These are phyloP conservation scores for Jaltomata sinuosa DNA, from an alignment of 257 asterid genomes.

Conservation along the genomic window DNA sequence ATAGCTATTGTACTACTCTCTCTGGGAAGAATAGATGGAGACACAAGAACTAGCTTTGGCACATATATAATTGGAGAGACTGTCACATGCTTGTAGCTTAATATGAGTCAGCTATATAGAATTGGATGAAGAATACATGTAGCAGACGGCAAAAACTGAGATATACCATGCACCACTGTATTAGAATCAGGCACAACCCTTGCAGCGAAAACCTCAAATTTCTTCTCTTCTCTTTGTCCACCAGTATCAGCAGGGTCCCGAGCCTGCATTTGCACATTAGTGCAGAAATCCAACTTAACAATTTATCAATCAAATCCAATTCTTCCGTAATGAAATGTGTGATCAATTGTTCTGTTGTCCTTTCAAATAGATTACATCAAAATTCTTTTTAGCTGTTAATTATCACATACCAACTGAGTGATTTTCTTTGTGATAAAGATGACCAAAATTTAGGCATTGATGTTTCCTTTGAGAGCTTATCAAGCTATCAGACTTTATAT, in stretches of 20 bases:
- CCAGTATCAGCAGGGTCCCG: constrained; percentile 15
- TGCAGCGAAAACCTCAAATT: constrained; percentile 10
- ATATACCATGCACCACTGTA: background rate
- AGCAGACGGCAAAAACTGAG: background rate
- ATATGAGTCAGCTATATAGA: background rate
- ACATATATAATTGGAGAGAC: background rate
- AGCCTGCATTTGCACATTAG: constrained; percentile 25
- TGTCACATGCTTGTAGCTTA: background rate
- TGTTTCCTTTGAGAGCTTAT: background rate
- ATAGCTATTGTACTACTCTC: background rate
- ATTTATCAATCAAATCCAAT: background rate
- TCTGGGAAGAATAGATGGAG: background rate
- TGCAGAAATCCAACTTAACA: background rate
- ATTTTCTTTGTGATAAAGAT: background rate
- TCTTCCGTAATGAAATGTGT: background rate
- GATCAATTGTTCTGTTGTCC: background rate
- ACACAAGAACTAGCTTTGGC: background rate
- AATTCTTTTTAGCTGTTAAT: background rate
- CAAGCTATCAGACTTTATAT: background rate
- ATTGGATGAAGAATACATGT: background rate
- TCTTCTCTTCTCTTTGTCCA: constrained; percentile 21
- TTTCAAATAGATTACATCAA: background rate
- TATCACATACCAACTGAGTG: background rate
- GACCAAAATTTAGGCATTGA: background rate
- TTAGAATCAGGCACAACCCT: constrained; percentile 13